Evolutionary conservation across 2,329 filamentous ascomycete species (phyloP), one percentile per base, ranked within the genome.

Genomic region (Hypoxylon sp.): DNA sequence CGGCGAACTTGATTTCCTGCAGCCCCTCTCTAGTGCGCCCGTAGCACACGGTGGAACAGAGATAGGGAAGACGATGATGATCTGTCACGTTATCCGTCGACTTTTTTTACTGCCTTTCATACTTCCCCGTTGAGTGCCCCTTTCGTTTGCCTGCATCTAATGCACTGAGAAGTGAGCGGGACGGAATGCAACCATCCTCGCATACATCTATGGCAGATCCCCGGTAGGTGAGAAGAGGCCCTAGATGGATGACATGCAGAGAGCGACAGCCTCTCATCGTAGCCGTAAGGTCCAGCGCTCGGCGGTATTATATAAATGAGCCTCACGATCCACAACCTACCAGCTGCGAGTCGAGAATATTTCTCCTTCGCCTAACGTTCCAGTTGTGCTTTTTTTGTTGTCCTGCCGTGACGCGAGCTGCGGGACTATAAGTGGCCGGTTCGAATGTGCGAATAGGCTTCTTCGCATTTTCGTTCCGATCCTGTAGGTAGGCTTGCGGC

Each of bases 401-500:
- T n/a, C 39, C 60, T 60, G 60, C 46, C 32, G 55, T 51, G 51
- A 27, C 32, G 59, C 43, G 45, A 48, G n/a, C 25, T 47, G 29
- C 41, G 46, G 47, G 41, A 55, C 30, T 45, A 29, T 46, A 57
- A 41, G 45, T 61, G 61, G 25, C 54, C 23, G 41, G 21, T 16
- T 66, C 45, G 29, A 41, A 56, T 23, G n/a, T 29, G 55, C 50
- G 55, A 58, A 48, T 45, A 34, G 41, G 34, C 29, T 50, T 25
- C 47, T 58, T 61, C 53, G 51, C 61, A 56, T 66, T 67, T 58
- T 67, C 65, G 61, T 70, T 45, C 68, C 68, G 61, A 68, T 70
- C 65, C 67, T 70, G 69, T 68, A 67, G 67, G 67, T 43, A 66
- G 65, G 69, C 69, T 70, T 55, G 67, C 58, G 27, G 63, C 69